Base-by-base conservation (phyloP, 2,329 filamentous ascomycete genomes). In the Calonectria leucothoes region DNA sequence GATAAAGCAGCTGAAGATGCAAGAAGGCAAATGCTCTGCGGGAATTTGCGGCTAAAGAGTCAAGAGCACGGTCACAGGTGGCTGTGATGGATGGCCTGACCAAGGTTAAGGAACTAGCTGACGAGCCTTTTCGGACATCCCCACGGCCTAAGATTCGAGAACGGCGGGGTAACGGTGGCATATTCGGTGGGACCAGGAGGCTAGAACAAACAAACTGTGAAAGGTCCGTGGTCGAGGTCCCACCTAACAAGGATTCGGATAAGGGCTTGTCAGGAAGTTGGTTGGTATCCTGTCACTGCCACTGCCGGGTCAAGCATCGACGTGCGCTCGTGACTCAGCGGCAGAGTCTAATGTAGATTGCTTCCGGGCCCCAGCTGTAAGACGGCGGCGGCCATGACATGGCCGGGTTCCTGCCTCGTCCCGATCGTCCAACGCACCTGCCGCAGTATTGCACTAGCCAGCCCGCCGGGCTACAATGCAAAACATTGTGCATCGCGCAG, bases 71-170 rank as follows among this genome's bases (percentile, higher is more conserved):
- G 71, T 69, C 66, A 66, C 70, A 66, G 64, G 79, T 79, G 76
- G 76, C 77, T 79, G 76, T 77, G 77, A 77, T 63, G 70, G 72
- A 80, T 80, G 79, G 74, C 66, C 79, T 80, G 79, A 80, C 77
- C 76, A 73, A 78, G 74, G 77, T 75, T 65, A 71, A 76, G 74
- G 69, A 75, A 75, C 77, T 75, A 76, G 73, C 73, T 49, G 49
- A 75, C 71, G 75, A 77, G 75, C 66, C 70, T 74, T 69, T 73
- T 73, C 63, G 73, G 75, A 63, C 72, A 79, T 80, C 73, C 77
- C 78, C 78, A 80, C 69, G 77, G 27, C 70, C 76, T 70, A 77
- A 74, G 76, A 71, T 78, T 75, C 75, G 78, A 74, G 76, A 74
- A 74, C 77, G 76, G 79, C 79, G 80, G 79, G 80, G 78, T 80